Conservation (phyloP, 495 filamentous ascomycete species). For the Podospora sp. region DNA sequence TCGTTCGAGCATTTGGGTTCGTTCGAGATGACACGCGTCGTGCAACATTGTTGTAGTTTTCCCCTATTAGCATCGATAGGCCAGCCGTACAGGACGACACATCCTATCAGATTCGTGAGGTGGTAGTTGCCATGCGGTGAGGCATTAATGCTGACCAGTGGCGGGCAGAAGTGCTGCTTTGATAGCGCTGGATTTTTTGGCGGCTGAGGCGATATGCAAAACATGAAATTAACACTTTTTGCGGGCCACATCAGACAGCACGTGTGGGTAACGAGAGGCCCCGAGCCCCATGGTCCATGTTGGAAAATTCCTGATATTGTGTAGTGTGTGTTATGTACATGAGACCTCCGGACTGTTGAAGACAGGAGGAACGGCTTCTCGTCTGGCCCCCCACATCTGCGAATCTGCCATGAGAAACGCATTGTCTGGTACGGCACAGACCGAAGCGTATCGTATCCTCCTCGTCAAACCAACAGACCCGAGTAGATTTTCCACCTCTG, state of each 20-base stretch:
- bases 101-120: neutral
- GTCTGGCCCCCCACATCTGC: neutral
- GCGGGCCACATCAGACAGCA: neutral
- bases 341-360: neutral
- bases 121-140: neutral
- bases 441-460: neutral
- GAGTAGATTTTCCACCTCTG: neutral
- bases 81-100: neutral
- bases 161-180: neutral
- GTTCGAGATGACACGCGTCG: neutral
- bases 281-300: neutral
- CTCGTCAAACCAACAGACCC: neutral
- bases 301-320: neutral
- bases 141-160: neutral
- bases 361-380: neutral
- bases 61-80: neutral
- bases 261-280: neutral
- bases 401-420: neutral
- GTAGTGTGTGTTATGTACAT: neutral
- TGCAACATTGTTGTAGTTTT: neutral
- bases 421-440: neutral
- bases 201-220: neutral
- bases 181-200: neutral
- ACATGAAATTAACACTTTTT: neutral
- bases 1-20: neutral